Evolutionary conservation across 2,329 filamentous ascomycete genomes (phyloP).

Genomic region (Pyricularia pennisetigena): DNA sequence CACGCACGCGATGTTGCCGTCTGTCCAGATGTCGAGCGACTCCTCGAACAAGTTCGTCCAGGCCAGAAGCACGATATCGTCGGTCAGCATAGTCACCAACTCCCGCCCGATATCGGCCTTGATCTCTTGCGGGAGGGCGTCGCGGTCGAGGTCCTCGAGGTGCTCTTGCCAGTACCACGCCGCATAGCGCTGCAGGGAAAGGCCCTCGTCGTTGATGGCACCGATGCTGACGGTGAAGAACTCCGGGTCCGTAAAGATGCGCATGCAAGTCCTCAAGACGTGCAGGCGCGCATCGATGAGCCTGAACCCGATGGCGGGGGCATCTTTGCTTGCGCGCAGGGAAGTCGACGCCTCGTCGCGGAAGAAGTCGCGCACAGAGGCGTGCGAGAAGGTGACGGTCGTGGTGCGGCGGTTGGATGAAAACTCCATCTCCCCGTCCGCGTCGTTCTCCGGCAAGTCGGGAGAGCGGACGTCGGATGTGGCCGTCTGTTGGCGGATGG

Average conservation of each 20-base stretch:
- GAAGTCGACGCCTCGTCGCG: not conserved
- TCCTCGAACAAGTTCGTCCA: constrained; percentile 6
- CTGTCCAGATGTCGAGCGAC: constrained; percentile 5
- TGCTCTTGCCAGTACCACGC: constrained; percentile 6
- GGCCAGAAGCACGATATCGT: constrained; percentile 2
- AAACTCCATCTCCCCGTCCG: not conserved
- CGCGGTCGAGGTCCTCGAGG: not conserved
- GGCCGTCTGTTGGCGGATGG: not conserved
- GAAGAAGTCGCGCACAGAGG: constrained; percentile 4
- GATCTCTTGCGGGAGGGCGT: not conserved
- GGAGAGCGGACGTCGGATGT: not conserved
- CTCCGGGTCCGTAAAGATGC: constrained; percentile 4
- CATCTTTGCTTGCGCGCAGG: not conserved
- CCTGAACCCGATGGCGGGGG: constrained; percentile 1
- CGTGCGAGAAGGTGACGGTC: constrained; percentile 3
- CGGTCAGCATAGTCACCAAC: not conserved
- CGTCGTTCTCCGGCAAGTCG: not conserved
- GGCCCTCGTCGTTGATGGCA: not conserved
- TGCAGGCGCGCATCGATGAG: not conserved
- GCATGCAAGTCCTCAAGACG: constrained; percentile 2
- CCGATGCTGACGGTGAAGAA: constrained; percentile 1
- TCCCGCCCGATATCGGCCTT: not conserved
- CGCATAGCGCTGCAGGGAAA: constrained; percentile 4
- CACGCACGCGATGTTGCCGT: constrained; percentile 3
- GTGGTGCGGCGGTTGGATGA: constrained; percentile 3